Conservation (phyloP, 306 rosid genomes). For the Myrica gale region DNA sequence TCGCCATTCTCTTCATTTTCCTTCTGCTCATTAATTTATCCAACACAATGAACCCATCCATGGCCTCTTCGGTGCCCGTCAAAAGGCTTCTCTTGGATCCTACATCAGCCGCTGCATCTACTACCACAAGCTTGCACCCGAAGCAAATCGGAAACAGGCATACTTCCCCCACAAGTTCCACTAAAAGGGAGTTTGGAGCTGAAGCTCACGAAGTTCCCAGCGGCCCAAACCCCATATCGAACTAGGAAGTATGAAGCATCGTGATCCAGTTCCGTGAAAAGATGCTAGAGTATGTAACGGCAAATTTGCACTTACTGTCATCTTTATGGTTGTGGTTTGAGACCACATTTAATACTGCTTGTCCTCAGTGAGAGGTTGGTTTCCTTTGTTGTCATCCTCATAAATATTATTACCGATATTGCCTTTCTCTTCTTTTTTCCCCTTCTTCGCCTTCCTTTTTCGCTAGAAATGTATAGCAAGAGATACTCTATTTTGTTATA, state of each 20-base stretch:
- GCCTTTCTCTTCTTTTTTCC: background rate
- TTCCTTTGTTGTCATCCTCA: constrained; percentile 41
- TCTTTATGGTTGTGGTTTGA: constrained; percentile 43
- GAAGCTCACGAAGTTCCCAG: constrained; percentile 94
- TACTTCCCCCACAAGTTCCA: constrained; percentile 26
- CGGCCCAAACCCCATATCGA: constrained; percentile 94
- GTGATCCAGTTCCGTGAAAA: constrained; percentile 14
- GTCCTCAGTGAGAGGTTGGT: constrained; percentile 52
- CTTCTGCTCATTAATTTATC: constrained; percentile 54
- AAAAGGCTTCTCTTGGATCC: constrained; percentile 43
- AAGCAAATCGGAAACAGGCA: constrained; percentile 28
- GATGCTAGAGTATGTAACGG: constrained; percentile 34
- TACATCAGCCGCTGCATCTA: constrained; percentile 32
- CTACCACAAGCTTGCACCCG: constrained; percentile 50
- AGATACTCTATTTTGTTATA: constrained; percentile 50
- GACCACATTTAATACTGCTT: constrained; percentile 48
- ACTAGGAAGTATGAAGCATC: constrained; percentile 40
- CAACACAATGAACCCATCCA: constrained; percentile 44
- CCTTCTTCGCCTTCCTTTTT: constrained; percentile 19
- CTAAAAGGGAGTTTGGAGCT: constrained; percentile 53
- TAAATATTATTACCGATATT: constrained; percentile 35
- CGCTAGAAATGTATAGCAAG: constrained; percentile 75
- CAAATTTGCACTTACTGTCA: constrained; percentile 37
- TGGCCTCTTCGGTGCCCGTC: constrained; percentile 32
- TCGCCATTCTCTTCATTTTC: constrained; percentile 58